Base-by-base conservation (phyloP, 2,329 filamentous ascomycete genomes). In the Fusarium globosum region DNA sequence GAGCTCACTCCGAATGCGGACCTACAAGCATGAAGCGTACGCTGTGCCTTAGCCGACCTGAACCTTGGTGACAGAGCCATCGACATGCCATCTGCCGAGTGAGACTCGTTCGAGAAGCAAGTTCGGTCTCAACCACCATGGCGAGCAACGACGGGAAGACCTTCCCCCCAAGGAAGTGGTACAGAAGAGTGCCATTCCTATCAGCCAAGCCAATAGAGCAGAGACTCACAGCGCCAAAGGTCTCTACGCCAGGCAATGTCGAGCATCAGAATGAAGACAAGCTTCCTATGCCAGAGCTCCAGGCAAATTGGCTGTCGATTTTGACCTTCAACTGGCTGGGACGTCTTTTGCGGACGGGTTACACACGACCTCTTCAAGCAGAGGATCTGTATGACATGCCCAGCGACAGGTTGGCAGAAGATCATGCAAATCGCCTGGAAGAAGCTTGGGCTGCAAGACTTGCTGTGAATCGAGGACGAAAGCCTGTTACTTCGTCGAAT, bases 161-260 rank as follows among this genome's bases (percentile, higher is more conserved):
- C 30, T 80, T 80, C 45, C 73, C 78, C 33, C 76, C 74, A 4
- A 70, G 79, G 64, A 80, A 77, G 46, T 80, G 79, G 79, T 80
- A 80, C 69, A 74, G 79, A 51, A 69, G 77, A 41, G 78, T 80
- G 2, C 79, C 79, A 0, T 76, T 80, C 33, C 20, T 80, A 7
- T 80, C 79, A 18, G 72, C 61, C 35, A 62, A 63, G 49, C 59
- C 72, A 13, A 73, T 74, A 23, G 23, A 43, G 16, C 43, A 60
- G 5, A 41, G 51, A 6, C 61, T 67, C 13, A 67, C 64, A 13
- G n/a, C 43, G 16, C 51, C 64, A 20, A 60, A 43, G 21, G 43
- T 4, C 7, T 20, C 73, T 62, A 60, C 41, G 15, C 65, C 69
- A 21, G 64, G 20, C 10, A 53, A 59, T 43, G 15, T 67, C 28